These are phyloP conservation scores for Prunus davidiana DNA, from an alignment of 306 rosid species.

Conservation along the genomic window DNA sequence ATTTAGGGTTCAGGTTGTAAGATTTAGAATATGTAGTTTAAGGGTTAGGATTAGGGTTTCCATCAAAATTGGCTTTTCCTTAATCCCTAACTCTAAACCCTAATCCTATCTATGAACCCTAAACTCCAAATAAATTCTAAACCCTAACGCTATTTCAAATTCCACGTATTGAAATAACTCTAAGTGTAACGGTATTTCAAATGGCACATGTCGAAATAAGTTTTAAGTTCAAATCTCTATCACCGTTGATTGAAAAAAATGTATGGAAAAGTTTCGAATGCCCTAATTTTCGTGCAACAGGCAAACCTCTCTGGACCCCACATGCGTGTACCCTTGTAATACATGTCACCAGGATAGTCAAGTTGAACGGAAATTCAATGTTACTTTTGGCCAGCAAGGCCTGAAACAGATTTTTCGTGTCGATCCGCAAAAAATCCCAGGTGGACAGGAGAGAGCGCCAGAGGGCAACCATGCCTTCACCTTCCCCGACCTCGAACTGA, in stretches of 20 bases:
- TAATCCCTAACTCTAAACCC: too few species aligned
- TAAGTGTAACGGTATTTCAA: neutral
- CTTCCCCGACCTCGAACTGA: neutral
- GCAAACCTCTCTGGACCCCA: neutral
- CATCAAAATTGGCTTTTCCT: too few species aligned
- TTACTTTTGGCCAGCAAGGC: neutral
- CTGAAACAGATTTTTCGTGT: neutral
- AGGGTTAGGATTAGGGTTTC: too few species aligned
- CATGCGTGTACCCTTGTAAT: neutral
- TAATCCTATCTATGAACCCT: too few species aligned
- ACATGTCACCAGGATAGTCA: neutral
- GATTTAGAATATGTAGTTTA: too few species aligned
- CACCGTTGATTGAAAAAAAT: accelerated
- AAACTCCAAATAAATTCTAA: too few species aligned
- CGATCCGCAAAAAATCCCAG: neutral
- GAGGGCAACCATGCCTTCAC: neutral
- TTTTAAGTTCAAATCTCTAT: neutral
- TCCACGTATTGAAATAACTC: neutral
- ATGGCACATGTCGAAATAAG: neutral
- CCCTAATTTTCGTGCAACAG: neutral
- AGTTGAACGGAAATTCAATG: neutral
- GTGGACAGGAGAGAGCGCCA: neutral
- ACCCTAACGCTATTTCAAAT: too few species aligned
- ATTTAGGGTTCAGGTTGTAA: too few species aligned
- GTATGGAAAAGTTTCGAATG: neutral